These are phyloP conservation scores for Saccharata proteae DNA, from an alignment of 2,329 filamentous ascomycete species.

Conservation along the genomic window DNA sequence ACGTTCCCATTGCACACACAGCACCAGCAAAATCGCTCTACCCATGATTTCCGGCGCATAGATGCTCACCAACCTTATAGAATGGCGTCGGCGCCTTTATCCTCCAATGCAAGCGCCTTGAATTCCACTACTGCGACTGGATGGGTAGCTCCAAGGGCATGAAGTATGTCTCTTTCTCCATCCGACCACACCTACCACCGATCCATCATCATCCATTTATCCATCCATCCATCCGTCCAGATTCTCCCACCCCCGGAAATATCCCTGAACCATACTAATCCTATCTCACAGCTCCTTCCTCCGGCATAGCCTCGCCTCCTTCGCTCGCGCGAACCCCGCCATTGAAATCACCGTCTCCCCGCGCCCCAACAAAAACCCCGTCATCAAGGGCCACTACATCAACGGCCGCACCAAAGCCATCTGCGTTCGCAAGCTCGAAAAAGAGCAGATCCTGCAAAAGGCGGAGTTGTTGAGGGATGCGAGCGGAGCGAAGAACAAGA, in stretches of 20 bases:
- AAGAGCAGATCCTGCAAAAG: slow-evolving; percentile 71
- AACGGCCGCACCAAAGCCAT: slow-evolving; percentile 78
- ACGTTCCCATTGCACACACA: not conserved
- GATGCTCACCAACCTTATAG: slow-evolving; percentile 34
- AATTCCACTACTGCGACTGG: slow-evolving; percentile 97
- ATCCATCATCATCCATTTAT: slow-evolving; percentile 3
- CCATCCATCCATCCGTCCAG: slow-evolving; percentile 1
- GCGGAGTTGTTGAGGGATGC: slow-evolving; percentile 59
- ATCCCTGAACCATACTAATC: slow-evolving; percentile 3
- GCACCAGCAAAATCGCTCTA: not conserved
- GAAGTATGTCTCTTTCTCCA: slow-evolving; percentile 50
- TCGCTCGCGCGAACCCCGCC: slow-evolving; percentile 70
- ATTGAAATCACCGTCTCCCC: slow-evolving; percentile 89
- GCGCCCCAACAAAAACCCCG: slow-evolving; percentile 77
- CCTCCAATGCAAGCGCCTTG: slow-evolving; percentile 88
- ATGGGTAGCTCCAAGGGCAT: slow-evolving; percentile 87
- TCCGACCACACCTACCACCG: not conserved
- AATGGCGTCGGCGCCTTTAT: slow-evolving; percentile 97
- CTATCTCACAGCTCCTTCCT: slow-evolving; percentile 58
- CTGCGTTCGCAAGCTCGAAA: slow-evolving; percentile 77
- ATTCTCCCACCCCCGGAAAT: not conserved
- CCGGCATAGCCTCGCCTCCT: slow-evolving; percentile 59
- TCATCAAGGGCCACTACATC: slow-evolving; percentile 83
- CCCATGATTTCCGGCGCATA: not conserved
- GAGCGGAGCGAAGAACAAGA: slow-evolving; percentile 60